Evolutionary conservation across 2,329 filamentous ascomycete species (phyloP).

Genomic region (Cladosporium sp.): DNA sequence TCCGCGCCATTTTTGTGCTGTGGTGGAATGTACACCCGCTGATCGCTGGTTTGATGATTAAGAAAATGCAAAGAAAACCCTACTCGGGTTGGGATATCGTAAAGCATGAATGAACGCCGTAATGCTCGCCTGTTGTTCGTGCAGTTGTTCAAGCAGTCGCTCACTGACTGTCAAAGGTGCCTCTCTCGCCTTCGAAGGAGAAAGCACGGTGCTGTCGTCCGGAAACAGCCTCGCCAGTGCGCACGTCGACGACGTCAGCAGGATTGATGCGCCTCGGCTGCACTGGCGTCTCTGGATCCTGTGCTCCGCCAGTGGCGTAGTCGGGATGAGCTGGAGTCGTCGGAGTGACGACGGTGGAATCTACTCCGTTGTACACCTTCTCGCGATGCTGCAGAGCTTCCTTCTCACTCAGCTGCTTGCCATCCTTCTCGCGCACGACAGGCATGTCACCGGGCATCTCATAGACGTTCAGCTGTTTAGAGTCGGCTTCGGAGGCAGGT

Average conservation of each 20-base stretch:
- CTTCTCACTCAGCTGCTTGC: conserved; percentile 51
- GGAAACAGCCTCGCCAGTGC: conserved; percentile 12
- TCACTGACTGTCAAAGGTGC: conserved; percentile 11
- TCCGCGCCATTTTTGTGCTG: conserved; percentile 2
- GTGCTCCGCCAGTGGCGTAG: not conserved
- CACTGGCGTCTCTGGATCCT: conserved; percentile 7
- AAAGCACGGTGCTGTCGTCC: conserved; percentile 20
- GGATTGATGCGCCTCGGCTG: conserved; percentile 30
- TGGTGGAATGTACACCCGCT: conserved; percentile 10
- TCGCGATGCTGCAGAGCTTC: conserved; percentile 51
- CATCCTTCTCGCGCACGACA: conserved; percentile 53
- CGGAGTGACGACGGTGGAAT: conserved; percentile 27
- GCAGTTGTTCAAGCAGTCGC: not conserved
- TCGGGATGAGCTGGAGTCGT: not conserved
- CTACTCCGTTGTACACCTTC: conserved; percentile 49
- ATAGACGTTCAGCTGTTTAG: conserved; percentile 38
- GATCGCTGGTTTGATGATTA: not conserved
- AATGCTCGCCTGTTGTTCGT: not conserved
- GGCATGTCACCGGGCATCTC: conserved; percentile 60
- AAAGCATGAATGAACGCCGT: conserved; percentile 8
- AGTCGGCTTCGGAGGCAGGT: conserved; percentile 35
- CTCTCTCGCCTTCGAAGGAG: conserved; percentile 21
- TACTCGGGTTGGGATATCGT: conserved; percentile 10
- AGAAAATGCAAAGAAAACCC: not conserved
- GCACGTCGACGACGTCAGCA: conserved; percentile 30